phyloP scores from a whole-genome alignment of 371 early-diverging fungal species.

The Zychaea mexicana region DNA sequence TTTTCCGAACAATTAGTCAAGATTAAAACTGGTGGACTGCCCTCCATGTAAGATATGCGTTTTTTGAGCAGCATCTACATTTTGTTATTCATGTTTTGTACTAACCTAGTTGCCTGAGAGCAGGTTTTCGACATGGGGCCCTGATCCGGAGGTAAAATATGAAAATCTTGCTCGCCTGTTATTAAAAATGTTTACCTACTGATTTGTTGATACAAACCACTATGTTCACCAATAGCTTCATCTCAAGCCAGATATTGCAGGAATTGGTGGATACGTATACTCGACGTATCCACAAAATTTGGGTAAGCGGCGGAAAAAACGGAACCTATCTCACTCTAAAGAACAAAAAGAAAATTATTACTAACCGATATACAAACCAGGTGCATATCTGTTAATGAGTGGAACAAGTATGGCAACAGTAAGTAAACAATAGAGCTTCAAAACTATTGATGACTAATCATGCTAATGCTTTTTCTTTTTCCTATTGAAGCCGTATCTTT shows the following conservation, averaged over 20 bases:
- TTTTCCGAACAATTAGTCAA: conserved; percentile 4
- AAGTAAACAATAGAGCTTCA: neutral
- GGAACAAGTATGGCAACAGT: conserved; percentile 28
- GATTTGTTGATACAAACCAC: no score
- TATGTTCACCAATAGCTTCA: conserved; percentile 12
- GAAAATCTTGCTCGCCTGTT: no score
- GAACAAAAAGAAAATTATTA: no score
- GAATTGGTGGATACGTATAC: conserved; percentile 16
- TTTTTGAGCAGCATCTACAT: neutral
- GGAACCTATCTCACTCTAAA: neutral
- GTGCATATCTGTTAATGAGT: conserved; percentile 15
- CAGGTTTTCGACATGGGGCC: conserved; percentile 26
- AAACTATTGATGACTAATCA: neutral
- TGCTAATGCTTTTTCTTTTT: neutral
- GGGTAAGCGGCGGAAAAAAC: conserved; percentile 5
- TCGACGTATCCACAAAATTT: conserved; percentile 19
- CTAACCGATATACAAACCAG: neutral
- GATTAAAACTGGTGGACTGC: conserved; percentile 2
- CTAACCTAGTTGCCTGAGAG: no score
- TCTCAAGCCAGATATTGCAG: conserved; percentile 23
- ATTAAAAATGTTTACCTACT: no score
- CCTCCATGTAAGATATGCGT: conserved; percentile 13
- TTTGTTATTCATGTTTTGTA: no score
- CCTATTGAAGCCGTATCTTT: conserved; percentile 20
- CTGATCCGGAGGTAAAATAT: conserved; percentile 21